Base-by-base conservation (phyloP, 2,329 filamentous ascomycete species). In the Helotiales sp. region DNA sequence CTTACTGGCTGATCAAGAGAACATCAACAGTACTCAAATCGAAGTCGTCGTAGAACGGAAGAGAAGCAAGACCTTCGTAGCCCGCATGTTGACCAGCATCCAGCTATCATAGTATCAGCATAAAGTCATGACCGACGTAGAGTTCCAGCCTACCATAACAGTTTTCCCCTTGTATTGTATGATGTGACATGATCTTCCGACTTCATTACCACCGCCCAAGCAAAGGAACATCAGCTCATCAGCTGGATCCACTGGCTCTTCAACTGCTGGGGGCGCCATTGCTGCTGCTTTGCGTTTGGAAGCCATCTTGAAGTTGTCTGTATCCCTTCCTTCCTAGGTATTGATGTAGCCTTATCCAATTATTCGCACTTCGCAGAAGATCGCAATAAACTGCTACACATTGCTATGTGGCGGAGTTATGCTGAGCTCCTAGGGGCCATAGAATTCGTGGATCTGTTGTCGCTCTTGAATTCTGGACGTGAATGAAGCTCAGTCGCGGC, bases 81-180 rank as follows among this genome's bases (percentile, higher is more conserved):
- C 93, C 96, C 60, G 96, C 94, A 79, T 99, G 96, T 82, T 97
- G 95, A 60, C 96, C 96, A 60, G 96, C 96, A 82, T 99, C 96
- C 74, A 99, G 92, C 93, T 97, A 77, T 65, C 47, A 45, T 52
- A 22, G 47, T 13, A 52, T 71, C 64, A 66, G 63, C 20, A 45
- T 49, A 55, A n/a, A 15, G n/a, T 20, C 32, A 32, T 37, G 2
- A 28, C 28, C 28, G 54, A 20, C 5, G n/a, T 62, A 40, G 55
- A 45, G 1, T 52, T 17, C 26, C 7, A 58, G 66, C 88, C 73
- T 83, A 96, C 93, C 96, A 99, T 99, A 73, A 99, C 93, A 6
- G 95, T 98, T 81, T 99, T 99, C 69, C 96, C 96, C 82, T 98
- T 99, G 86, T 99, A 99, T 77, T 98, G 93, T 68, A 99, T 89